These are phyloP conservation scores for Pezicula carpinea DNA, from an alignment of 2,329 filamentous ascomycete genomes.

Conservation along the genomic window DNA sequence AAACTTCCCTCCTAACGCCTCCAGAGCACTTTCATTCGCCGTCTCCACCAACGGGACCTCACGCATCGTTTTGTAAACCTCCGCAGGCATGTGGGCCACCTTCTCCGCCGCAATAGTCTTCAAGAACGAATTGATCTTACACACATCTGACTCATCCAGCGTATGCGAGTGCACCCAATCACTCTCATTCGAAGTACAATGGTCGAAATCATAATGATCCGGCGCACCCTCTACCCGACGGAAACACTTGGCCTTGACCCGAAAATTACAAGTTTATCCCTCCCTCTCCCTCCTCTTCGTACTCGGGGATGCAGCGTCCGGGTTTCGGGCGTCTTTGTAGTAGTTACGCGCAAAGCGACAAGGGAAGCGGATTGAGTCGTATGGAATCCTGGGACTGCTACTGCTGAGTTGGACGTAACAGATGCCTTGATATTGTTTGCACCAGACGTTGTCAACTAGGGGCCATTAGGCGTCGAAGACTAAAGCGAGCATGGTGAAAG, in stretches of 20 bases:
- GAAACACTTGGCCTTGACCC: slow-evolving; percentile 8
- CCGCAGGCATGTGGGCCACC: slow-evolving; percentile 7
- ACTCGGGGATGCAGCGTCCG: neutral
- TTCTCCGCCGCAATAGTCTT: slow-evolving; percentile 6
- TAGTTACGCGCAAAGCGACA: slow-evolving; percentile 8
- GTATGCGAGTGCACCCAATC: slow-evolving; percentile 9
- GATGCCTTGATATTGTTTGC: slow-evolving; percentile 6
- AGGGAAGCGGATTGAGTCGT: slow-evolving; percentile 6
- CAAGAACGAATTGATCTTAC: slow-evolving; percentile 10
- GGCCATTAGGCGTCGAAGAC: slow-evolving; percentile 8
- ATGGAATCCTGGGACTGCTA: slow-evolving; percentile 6
- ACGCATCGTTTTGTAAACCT: slow-evolving; percentile 7
- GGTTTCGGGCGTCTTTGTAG: slow-evolving; percentile 2
- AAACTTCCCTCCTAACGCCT: slow-evolving; percentile 8
- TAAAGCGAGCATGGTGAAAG: slow-evolving; percentile 8
- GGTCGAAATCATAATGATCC: slow-evolving; percentile 9
- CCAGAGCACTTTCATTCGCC: slow-evolving; percentile 3
- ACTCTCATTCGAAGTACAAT: slow-evolving; percentile 4
- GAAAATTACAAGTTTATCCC: slow-evolving; percentile 8
- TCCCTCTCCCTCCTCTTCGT: slow-evolving; percentile 6
- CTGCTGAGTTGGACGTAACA: neutral
- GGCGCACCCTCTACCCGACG: slow-evolving; percentile 3
- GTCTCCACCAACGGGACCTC: slow-evolving; percentile 3
- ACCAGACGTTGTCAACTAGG: slow-evolving; percentile 8
- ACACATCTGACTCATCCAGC: slow-evolving; percentile 7